phyloP scores from a whole-genome alignment of 108 stramenopile genomes.

The Stephanodiscus triporus region DNA sequence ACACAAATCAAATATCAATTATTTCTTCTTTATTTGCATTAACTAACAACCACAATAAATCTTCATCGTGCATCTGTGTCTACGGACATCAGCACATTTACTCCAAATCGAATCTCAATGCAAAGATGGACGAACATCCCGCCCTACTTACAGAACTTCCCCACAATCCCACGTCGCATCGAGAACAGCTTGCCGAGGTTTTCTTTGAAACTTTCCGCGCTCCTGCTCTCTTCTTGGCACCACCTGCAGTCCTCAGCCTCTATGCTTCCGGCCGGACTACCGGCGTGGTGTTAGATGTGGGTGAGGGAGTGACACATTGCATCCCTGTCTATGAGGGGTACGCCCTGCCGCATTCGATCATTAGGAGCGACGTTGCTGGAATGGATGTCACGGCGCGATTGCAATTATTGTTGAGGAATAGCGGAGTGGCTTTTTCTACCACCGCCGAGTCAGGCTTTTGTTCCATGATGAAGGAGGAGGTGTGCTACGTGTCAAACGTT shows the following conservation, averaged over 20 bases:
- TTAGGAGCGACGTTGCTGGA: slow-evolving; percentile 92
- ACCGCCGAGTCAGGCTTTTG: slow-evolving; percentile 93
- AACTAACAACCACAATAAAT: background rate
- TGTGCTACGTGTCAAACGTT: slow-evolving; percentile 84
- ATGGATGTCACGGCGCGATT: slow-evolving; percentile 93
- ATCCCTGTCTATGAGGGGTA: slow-evolving; percentile 98
- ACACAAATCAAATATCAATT: no score
- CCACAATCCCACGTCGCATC: slow-evolving; percentile 88
- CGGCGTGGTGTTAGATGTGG: slow-evolving; percentile 97
- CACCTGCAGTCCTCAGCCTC: slow-evolving; percentile 91
- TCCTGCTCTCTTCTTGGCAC: slow-evolving; percentile 93
- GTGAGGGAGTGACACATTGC: slow-evolving; percentile 96
- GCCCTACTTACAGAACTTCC: slow-evolving; percentile 96
- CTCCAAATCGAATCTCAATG: slow-evolving; percentile 85
- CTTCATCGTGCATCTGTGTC: background rate
- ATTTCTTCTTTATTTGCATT: no score
- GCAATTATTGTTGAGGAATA: slow-evolving; percentile 85
- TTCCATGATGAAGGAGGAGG: slow-evolving; percentile 92
- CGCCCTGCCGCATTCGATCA: slow-evolving; percentile 93
- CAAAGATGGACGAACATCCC: slow-evolving; percentile 92
- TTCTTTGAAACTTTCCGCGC: slow-evolving; percentile 95
- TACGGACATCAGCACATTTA: slow-evolving; percentile 64
- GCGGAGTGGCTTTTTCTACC: slow-evolving; percentile 89
- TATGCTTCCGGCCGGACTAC: slow-evolving; percentile 97
- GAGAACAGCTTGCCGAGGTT: slow-evolving; percentile 90